phyloP scores from a whole-genome alignment of 495 filamentous ascomycete genomes.

The Penicillium egyptiacum region DNA sequence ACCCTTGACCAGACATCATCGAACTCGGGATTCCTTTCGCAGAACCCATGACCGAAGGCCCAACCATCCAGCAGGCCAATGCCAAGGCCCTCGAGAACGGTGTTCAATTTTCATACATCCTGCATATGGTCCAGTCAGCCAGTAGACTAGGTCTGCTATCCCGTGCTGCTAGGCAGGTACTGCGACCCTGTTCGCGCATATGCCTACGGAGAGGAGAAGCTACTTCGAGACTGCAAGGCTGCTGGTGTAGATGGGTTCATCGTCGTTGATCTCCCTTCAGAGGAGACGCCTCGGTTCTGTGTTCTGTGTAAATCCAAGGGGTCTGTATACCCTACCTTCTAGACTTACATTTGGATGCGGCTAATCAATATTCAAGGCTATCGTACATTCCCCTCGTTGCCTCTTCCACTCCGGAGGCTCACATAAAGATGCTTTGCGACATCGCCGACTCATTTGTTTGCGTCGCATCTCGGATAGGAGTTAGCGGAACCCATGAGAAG shows the following conservation, averaged over 20 bases:
- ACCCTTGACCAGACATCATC: slow-evolving; percentile 38
- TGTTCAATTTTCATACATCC: slow-evolving; percentile 69
- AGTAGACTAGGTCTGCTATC: slow-evolving; percentile 74
- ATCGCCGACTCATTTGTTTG: slow-evolving; percentile 98
- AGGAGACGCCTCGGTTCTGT: too few relatives aligned
- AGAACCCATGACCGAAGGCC: slow-evolving; percentile 91
- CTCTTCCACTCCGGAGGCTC: slow-evolving; percentile 79
- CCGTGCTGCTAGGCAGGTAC: slow-evolving; percentile 94
- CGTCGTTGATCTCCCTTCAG: slow-evolving; percentile 87
- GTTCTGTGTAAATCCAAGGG: slow-evolving; percentile 65
- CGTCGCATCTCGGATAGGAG: slow-evolving; percentile 93
- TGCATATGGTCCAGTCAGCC: slow-evolving; percentile 76
- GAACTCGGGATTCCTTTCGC: slow-evolving; percentile 81
- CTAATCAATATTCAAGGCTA: slow-evolving; percentile 51
- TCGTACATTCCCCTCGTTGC: slow-evolving; percentile 95
- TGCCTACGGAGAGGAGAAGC: slow-evolving; percentile 83
- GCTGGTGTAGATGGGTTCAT: slow-evolving; percentile 97
- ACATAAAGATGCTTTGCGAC: slow-evolving; percentile 92
- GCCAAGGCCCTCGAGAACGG: slow-evolving; percentile 82
- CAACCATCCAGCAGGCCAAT: slow-evolving; percentile 86
- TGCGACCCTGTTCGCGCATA: slow-evolving; percentile 91
- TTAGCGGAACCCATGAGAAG: slow-evolving; percentile 80
- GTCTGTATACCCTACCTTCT: slow-evolving; percentile 41
- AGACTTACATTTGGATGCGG: neutral
- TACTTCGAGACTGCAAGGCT: slow-evolving; percentile 77